phyloP scores from a whole-genome alignment of 441 rosid genomes.

The Gossypium gossypioides region DNA sequence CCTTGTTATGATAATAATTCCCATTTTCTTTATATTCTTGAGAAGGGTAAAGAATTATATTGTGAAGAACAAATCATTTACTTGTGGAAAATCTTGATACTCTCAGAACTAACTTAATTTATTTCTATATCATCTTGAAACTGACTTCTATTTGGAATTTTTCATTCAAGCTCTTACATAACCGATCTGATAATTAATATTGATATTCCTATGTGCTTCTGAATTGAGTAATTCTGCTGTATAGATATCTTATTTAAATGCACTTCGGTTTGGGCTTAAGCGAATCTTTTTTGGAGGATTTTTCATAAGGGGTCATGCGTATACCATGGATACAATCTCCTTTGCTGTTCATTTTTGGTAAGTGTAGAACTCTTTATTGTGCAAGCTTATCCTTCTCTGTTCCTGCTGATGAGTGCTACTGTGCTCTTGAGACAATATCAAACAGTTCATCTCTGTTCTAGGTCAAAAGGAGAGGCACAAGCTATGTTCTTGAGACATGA shows the following conservation, averaged over 20 bases:
- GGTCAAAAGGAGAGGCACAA: conserved; percentile 92
- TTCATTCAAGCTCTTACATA: background rate
- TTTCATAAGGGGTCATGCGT: conserved; percentile 83
- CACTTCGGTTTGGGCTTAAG: conserved; percentile 80
- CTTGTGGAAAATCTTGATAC: background rate
- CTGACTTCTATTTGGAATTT: background rate
- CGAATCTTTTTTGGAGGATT: conserved; percentile 88
- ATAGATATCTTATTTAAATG: conserved; percentile 80
- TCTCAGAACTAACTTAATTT: background rate
- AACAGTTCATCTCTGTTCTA: conserved; percentile 21
- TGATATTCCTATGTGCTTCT: background rate
- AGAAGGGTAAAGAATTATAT: background rate
- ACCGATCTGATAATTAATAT: background rate
- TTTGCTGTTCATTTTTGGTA: conserved; percentile 94
- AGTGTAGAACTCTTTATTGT: conserved; percentile 13
- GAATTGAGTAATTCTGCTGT: background rate
- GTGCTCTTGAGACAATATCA: conserved; percentile 4
- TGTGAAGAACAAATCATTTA: background rate
- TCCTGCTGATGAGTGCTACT: background rate
- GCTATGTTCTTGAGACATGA: conserved; percentile 99
- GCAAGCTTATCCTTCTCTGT: background rate
- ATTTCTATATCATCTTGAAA: background rate
- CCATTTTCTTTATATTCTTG: background rate
- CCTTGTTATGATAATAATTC: background rate
- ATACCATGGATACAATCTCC: conserved; percentile 95